Evolutionary conservation across 768 basidiomycete species (phyloP).

Genomic region (Cystofilobasidium bisporidii): DNA sequence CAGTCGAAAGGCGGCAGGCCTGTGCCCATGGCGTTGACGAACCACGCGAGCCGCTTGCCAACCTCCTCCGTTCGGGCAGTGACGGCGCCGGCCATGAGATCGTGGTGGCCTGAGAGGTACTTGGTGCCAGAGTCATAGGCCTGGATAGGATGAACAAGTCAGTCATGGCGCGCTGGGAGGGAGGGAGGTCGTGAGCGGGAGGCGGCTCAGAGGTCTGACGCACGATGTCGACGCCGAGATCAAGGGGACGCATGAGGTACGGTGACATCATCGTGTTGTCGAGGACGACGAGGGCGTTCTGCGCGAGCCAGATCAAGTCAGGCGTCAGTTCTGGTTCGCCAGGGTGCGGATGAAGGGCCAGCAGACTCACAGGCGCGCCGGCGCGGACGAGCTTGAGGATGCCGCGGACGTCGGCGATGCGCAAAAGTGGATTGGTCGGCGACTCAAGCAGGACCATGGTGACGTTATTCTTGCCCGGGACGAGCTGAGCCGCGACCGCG

Average conservation of each 20-base stretch:
- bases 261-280: constrained; percentile 99
- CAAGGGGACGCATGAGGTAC: constrained; percentile 86
- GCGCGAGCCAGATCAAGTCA: no score
- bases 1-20: constrained; percentile 90
- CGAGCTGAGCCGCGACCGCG: constrained; percentile 55
- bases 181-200: background rate
- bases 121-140: constrained; percentile 94
- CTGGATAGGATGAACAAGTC: background rate
- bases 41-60: constrained; percentile 81
- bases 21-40: constrained; percentile 87
- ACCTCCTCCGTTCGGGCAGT: constrained; percentile 84
- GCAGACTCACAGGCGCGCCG: constrained; percentile 49
- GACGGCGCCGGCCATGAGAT: constrained; percentile 96
- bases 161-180: no score
- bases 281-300: constrained; percentile 38
- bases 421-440: constrained; percentile 66
- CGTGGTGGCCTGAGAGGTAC: constrained; percentile 95
- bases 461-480: constrained; percentile 52
- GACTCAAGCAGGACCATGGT: constrained; percentile 94
- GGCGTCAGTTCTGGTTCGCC: no score
- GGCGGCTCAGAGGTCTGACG: background rate
- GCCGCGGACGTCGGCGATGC: constrained; percentile 55
- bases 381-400: constrained; percentile 79
- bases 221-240: constrained; percentile 91
- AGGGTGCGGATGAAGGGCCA: no score